phyloP scores from a whole-genome alignment of 345 rosid species.

The Odontarrhena argentea region DNA sequence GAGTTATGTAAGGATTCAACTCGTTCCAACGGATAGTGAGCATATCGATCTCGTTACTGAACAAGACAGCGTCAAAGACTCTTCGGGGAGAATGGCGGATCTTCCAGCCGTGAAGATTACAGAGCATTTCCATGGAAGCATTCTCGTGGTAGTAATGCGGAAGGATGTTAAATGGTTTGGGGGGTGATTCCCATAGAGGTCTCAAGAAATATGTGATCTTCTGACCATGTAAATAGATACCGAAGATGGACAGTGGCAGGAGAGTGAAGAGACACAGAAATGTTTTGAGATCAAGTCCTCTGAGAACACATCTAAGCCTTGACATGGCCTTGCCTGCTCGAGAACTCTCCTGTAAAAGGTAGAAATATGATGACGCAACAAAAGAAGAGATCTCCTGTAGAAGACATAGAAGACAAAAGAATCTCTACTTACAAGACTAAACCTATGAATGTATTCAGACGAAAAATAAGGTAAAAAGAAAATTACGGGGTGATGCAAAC shows the following conservation, averaged over 20 bases:
- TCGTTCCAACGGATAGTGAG: slow-evolving; percentile 85
- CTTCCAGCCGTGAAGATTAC: slow-evolving; percentile 88
- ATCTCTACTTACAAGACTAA: neutral
- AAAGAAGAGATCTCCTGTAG: no score
- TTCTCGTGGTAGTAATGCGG: slow-evolving; percentile 54
- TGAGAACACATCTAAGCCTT: slow-evolving; percentile 18
- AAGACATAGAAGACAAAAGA: neutral
- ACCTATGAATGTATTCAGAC: neutral
- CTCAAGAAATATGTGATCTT: slow-evolving; percentile 43
- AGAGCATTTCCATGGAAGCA: slow-evolving; percentile 65
- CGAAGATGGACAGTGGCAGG: slow-evolving; percentile 35
- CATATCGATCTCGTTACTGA: slow-evolving; percentile 80
- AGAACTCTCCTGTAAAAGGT: slow-evolving; percentile 29
- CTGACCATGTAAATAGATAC: slow-evolving; percentile 39
- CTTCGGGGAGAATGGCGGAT: slow-evolving; percentile 73
- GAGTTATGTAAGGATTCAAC: slow-evolving; percentile 69
- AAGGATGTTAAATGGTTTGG: slow-evolving; percentile 35
- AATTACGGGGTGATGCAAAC: neutral
- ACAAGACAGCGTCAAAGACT: slow-evolving; percentile 83
- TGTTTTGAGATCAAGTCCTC: slow-evolving; percentile 27
- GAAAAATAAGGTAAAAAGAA: neutral
- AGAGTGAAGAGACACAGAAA: slow-evolving; percentile 24
- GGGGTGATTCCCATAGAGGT: slow-evolving; percentile 45
- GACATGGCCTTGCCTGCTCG: slow-evolving; percentile 35
- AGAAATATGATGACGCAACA: no score